Conservation (phyloP, 2,329 filamentous ascomycete genomes). For the Setomelanomma holmii region DNA sequence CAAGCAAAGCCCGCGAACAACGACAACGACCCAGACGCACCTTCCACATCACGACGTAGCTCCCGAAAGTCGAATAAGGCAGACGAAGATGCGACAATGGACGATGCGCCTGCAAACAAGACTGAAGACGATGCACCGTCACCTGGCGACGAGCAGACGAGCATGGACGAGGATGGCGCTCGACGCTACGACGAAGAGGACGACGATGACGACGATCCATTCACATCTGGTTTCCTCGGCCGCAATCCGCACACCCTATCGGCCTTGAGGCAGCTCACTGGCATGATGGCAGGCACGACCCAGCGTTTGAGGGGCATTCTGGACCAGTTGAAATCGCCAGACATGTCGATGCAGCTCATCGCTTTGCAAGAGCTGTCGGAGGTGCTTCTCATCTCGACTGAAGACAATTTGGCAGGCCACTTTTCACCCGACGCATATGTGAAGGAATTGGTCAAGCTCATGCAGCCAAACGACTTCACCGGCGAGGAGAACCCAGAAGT, state of each 20-base stretch:
- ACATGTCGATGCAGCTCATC: constrained; percentile 86
- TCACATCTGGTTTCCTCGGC: constrained; percentile 68
- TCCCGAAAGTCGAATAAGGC: constrained; percentile 48
- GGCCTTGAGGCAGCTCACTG: constrained; percentile 84
- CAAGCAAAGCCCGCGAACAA: constrained; percentile 28
- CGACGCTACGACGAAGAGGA: constrained; percentile 60
- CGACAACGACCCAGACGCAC: constrained; percentile 29
- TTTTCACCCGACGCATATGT: constrained; percentile 95
- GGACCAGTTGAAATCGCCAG: constrained; percentile 75
- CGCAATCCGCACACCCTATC: constrained; percentile 68
- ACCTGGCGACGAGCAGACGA: constrained; percentile 49
- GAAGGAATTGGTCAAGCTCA: constrained; percentile 88
- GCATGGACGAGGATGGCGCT: constrained; percentile 62
- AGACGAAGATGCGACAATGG: constrained; percentile 75
- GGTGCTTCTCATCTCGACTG: constrained; percentile 90
- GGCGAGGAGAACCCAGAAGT: constrained; percentile 93
- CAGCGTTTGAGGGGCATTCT: constrained; percentile 72
- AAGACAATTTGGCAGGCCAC: constrained; percentile 93
- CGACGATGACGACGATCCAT: constrained; percentile 65
- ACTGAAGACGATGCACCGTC: constrained; percentile 56
- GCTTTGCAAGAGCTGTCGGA: constrained; percentile 93
- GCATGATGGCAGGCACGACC: constrained; percentile 85
- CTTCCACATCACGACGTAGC: constrained; percentile 41
- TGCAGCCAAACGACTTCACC: constrained; percentile 87
- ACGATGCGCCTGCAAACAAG: constrained; percentile 69